phyloP scores from a whole-genome alignment of 164 flowering plant genomes.

The Platanus orientalis region DNA sequence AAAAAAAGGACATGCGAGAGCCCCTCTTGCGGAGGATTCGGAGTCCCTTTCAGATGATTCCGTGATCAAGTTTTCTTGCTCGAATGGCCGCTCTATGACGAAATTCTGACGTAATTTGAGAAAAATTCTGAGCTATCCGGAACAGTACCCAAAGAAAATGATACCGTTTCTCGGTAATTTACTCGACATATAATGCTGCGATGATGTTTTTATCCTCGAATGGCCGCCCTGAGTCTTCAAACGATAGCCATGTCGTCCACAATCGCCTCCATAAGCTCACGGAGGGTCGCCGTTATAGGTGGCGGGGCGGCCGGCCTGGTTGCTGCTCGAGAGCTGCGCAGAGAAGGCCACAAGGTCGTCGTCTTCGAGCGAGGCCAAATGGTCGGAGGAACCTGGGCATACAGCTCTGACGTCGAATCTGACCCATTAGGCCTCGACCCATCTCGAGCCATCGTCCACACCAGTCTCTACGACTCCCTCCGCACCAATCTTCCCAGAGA shows the following conservation, averaged over 20 bases:
- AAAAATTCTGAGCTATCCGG: no score
- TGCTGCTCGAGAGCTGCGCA: conserved; percentile 68
- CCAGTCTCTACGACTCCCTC: conserved; percentile 74
- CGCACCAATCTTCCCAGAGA: conserved; percentile 85
- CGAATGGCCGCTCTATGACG: no score
- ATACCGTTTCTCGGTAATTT: no score
- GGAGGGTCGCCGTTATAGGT: conserved; percentile 76
- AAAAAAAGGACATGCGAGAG: no score
- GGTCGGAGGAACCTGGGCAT: conserved; percentile 81
- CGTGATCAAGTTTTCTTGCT: no score
- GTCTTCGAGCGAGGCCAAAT: conserved; percentile 50
- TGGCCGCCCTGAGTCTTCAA: neutral
- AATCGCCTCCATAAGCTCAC: conserved; percentile 13
- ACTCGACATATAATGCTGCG: no score
- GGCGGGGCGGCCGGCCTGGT: conserved; percentile 81
- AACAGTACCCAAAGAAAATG: no score
- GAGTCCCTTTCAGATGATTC: no score
- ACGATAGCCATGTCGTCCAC: neutral
- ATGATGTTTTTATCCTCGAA: neutral
- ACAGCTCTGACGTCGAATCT: conserved; percentile 47
- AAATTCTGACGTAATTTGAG: no score
- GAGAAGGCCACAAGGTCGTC: conserved; percentile 73
- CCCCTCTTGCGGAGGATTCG: no score
- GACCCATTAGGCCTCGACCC: conserved; percentile 68
- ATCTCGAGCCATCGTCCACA: conserved; percentile 43